Base-by-base conservation (phyloP, 2,329 filamentous ascomycete genomes). In the Fusarium scirpi region DNA sequence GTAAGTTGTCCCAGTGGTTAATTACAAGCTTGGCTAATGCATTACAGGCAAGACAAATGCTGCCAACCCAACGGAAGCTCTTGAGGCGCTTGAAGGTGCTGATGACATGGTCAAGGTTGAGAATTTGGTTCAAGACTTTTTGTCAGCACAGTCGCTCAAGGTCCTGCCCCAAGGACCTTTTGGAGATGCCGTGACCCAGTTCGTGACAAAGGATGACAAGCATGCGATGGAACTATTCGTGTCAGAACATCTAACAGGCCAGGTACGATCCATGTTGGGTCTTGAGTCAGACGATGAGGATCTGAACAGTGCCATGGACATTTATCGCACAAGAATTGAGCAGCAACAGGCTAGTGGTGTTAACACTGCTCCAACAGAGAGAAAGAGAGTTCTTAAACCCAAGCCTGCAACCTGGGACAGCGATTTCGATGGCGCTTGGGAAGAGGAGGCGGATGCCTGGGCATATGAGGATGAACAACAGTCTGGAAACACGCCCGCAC, bases 131-230 rank as follows among this genome's bases (percentile, higher is more conserved):
- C 88, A 91, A 52, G 94, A 98, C 72, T 98, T 94, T 74, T 86
- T 99, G 5, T 88, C 89, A 0, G 92, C 93, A 0, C 94, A 98
- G 76, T 94, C 93, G 0, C 87, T 99, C 32, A 97, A 94, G 62
- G 96, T 99, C 51, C 85, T 99, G 0, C 96, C 96, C 0, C 93
- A 97, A 75, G 96, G 94, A 30, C 92, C 92, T 0, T 98, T 99
- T 76, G 92, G 94, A 18, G 94, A 98, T 76, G 96, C 96, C 0
- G 94, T 99, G 8, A 91, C 90, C 48, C 92, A 97, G 66, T 99
- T 96, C 74, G 94, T 99, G 27, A 91, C 94, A 78, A 98, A 98
- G 73, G 94, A 97, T 71, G 96, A 99, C 82, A 97, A 94, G 77
- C 91, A 96, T 74, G 94, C 94, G 5, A 94, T 98, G 90, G 90